Conservation (phyloP, 2,329 filamentous ascomycete genomes). For the Clarireedia monteithiana region DNA sequence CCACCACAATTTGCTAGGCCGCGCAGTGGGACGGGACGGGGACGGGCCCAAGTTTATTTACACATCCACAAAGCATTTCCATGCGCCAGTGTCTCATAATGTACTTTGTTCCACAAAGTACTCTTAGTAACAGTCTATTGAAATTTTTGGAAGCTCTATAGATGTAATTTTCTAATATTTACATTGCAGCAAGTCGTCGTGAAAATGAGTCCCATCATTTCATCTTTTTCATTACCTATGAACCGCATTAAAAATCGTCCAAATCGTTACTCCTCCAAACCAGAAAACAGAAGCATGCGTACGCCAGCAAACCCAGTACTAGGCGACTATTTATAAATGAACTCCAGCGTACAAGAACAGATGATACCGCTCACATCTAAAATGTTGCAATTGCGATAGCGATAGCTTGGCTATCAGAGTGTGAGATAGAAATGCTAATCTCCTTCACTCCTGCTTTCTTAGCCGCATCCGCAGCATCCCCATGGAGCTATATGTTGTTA, state of each 20-base stretch:
- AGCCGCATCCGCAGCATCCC: slow-evolving; percentile 76
- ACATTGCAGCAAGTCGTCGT: slow-evolving; percentile 7
- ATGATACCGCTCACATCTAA: slow-evolving; percentile 29
- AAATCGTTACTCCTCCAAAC: slow-evolving; percentile 5
- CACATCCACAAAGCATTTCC: no score
- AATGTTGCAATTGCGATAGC: slow-evolving; percentile 85
- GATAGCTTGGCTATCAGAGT: slow-evolving; percentile 89
- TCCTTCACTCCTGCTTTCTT: slow-evolving; percentile 79
- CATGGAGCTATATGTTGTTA: slow-evolving; percentile 59
- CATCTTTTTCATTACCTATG: slow-evolving; percentile 2
- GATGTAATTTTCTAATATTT: not conserved
- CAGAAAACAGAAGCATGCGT: not conserved
- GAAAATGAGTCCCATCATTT: not conserved
- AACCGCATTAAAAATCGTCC: slow-evolving; percentile 4
- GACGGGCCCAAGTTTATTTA: no score
- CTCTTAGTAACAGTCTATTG: not conserved
- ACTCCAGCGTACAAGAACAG: slow-evolving; percentile 11
- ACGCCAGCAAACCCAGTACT: slow-evolving; percentile 6
- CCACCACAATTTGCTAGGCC: no score
- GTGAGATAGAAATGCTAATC: slow-evolving; percentile 89
- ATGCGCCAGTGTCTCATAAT: no score
- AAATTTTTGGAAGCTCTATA: not conserved
- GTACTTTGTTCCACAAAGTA: not conserved
- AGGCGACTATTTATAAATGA: slow-evolving; percentile 1
- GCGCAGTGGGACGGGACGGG: no score